A percentile compares a stretch with the other conserved stretches of the same genome.
phyloP scores from a whole-genome alignment of 768 basidiomycete genomes.

The Lactarius sanguifluus region DNA sequence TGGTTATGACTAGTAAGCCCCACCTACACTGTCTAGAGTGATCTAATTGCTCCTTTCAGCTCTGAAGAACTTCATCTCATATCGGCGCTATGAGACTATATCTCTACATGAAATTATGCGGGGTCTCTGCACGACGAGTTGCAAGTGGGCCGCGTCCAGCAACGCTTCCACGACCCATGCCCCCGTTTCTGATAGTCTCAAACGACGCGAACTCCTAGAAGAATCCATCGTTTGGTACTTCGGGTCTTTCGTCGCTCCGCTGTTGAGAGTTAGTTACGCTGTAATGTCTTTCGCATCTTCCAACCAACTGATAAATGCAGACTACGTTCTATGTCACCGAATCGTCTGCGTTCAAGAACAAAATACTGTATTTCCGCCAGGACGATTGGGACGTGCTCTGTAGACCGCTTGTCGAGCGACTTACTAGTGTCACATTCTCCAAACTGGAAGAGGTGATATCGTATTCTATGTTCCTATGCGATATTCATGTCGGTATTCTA shows the following conservation, averaged over 20 bases:
- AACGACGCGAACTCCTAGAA: conserved; percentile 76
- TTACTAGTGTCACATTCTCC: conserved; percentile 68
- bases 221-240: conserved; percentile 97
- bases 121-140: conserved; percentile 68
- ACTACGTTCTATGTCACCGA: conserved; percentile 95
- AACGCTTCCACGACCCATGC: conserved; percentile 43
- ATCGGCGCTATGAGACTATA: conserved; percentile 78
- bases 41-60: conserved; percentile 43
- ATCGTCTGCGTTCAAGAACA: conserved; percentile 79
- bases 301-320: conserved; percentile 41
- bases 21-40: not conserved
- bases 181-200: conserved; percentile 64
- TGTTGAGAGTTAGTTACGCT: conserved; percentile 62
- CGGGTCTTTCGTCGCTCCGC: conserved; percentile 74
- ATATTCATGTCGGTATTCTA: conserved; percentile 34
- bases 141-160: conserved; percentile 73
- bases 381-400: conserved; percentile 91
- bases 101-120: conserved; percentile 77
- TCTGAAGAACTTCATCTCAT: conserved; percentile 68
- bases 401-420: conserved; percentile 72
- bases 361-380: conserved; percentile 88
- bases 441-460: conserved; percentile 62
- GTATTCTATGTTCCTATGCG: not conserved
- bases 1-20: conserved; percentile 52
- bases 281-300: not conserved